Evolutionary conservation across 2,329 filamentous ascomycete genomes (phyloP).

Genomic region (Chalara sp.): DNA sequence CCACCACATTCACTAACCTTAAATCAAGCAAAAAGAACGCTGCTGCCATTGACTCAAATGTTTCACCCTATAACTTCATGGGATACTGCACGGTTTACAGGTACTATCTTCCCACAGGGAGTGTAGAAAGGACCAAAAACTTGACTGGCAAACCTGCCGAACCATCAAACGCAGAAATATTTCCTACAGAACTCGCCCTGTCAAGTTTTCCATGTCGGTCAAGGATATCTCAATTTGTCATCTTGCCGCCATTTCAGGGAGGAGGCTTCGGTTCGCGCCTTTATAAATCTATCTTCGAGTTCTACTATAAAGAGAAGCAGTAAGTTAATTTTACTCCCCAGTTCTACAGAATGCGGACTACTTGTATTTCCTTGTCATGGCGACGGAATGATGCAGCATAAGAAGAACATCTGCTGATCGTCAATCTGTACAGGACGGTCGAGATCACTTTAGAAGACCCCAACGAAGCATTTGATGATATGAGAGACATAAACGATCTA

Average conservation of each 20-base stretch:
- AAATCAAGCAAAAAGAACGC: conserved; percentile 46
- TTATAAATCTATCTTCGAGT: conserved; percentile 71
- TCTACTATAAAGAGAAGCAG: conserved; percentile 53
- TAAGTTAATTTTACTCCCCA: no score
- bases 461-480: conserved; percentile 75
- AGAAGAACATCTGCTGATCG: conserved; percentile 39
- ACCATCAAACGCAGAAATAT: conserved; percentile 13
- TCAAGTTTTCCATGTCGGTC: conserved; percentile 66
- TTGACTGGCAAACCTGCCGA: background rate
- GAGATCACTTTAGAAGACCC: conserved; percentile 95
- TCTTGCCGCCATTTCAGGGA: conserved; percentile 80
- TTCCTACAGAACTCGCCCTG: conserved; percentile 31
- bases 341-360: no score
- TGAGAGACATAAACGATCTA: conserved; percentile 71
- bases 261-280: conserved; percentile 73
- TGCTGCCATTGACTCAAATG: conserved; percentile 31
- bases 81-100: conserved; percentile 90
- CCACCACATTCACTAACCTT: background rate
- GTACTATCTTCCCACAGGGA: conserved; percentile 43
- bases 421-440: conserved; percentile 37
- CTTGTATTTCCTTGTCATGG: background rate
- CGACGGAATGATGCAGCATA: conserved; percentile 30
- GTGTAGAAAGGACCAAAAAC: background rate
- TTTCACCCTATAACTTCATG: conserved; percentile 67
- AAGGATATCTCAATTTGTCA: conserved; percentile 87